Percentiles rank a stretch among this genome's conserved stretches.
Evolutionary conservation across 768 basidiomycete genomes (phyloP).

Genomic region (Leucogyrophana mollusca): DNA sequence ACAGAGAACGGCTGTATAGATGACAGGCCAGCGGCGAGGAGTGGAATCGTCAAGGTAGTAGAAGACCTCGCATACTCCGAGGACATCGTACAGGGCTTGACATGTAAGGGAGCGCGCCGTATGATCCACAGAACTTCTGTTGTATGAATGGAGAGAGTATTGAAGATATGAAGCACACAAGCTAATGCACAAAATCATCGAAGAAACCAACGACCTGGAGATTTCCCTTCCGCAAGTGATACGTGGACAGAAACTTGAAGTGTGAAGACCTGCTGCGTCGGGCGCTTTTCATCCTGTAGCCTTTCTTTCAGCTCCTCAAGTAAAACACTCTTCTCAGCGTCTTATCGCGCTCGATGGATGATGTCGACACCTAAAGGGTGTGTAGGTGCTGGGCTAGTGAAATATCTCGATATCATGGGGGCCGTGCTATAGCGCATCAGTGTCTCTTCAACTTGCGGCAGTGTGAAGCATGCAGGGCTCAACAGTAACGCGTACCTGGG

Average conservation of each 20-base stretch:
- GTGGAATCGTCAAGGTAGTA: no score
- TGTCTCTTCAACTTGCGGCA: no score
- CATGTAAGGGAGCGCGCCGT: no score
- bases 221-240: conserved; percentile 24
- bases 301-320: conserved; percentile 9
- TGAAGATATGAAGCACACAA: no score
- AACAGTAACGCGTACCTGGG: conserved; percentile 2
- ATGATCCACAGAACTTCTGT: no score
- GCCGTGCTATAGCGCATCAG: conserved; percentile 13
- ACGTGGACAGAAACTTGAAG: conserved; percentile 22
- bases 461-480: neutral
- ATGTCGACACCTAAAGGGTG: conserved; percentile 12
- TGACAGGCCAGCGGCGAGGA: no score
- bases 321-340: conserved; percentile 2
- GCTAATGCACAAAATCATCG: conserved; percentile 21
- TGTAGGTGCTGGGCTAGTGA: conserved; percentile 9
- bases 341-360: conserved; percentile 7
- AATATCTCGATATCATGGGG: conserved; percentile 13
- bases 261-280: conserved; percentile 19
- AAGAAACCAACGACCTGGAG: conserved; percentile 16
- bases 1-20: no score
- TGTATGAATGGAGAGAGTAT: no score
- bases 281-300: conserved; percentile 15
- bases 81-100: no score
- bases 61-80: no score